A percentile compares a stretch with the other conserved stretches of the same genome.
Evolutionary conservation across 1,284 basidiomycete genomes (phyloP).

Genomic region (Flammula alnicola): DNA sequence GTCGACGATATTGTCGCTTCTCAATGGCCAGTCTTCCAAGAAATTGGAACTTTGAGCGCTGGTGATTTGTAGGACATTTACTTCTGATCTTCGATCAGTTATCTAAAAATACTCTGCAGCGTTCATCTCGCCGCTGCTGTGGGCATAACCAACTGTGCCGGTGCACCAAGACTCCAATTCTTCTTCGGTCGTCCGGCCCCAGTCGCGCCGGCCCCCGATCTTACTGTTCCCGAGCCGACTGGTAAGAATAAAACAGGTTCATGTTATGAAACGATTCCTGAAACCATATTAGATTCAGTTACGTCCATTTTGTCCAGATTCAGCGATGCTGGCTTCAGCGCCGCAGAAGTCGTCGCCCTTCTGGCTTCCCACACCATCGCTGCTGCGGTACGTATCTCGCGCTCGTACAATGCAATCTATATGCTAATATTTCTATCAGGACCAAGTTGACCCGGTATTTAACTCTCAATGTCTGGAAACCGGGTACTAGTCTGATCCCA

Average conservation of each 20-base stretch:
- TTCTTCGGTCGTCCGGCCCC: conserved; percentile 37
- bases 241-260: no score
- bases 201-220: conserved; percentile 12
- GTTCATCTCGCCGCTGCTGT: conserved; percentile 40
- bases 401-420: no score
- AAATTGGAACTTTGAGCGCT: neutral
- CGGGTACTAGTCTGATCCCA: no score
- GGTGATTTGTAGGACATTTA: conserved; percentile 5
- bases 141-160: conserved; percentile 39
- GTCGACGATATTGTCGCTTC: conserved; percentile 6
- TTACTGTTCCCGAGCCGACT: conserved; percentile 26
- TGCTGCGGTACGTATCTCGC: no score
- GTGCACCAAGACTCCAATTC: conserved; percentile 36
- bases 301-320: conserved; percentile 17
- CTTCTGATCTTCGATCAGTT: neutral
- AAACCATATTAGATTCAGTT: no score
- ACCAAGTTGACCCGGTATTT: no score
- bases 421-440: neutral
- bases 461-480: no score
- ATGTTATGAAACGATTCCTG: no score
- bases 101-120: conserved; percentile 3
- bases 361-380: conserved; percentile 31
- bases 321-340: conserved; percentile 27
- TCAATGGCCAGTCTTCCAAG: conserved; percentile 3
- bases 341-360: conserved; percentile 41